Evolutionary conservation across 495 filamentous ascomycete genomes (phyloP), one percentile per base, ranked within the genome.

Genomic region (Penicillium herquei): DNA sequence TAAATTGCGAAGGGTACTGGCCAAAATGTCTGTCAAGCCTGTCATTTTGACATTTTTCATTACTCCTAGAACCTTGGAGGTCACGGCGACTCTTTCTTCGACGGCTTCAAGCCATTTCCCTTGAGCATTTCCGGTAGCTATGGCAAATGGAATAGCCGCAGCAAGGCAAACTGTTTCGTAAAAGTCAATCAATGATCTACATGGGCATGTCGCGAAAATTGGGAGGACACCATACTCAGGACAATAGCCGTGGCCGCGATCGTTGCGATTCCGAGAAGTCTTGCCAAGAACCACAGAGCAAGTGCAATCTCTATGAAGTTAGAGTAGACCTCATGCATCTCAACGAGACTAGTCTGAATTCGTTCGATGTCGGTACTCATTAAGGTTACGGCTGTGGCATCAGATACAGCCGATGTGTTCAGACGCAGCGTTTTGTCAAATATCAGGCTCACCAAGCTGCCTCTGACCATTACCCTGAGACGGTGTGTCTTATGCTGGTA

Each of bases 11-110:
- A 68, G 54, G 80, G 68, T 73, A 14, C 62, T 18, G 2, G 65
- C 63, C 2, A 84, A 55, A 3, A 42, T 48, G 0, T 70, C 57
- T n/a, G 76, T 74, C 6, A 86, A 58, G 3, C 83, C 85, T 7
- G 78, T 71, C 77, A 84, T 83, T 55, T 86, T 87, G 44, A 85
- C 64, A 34, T 73, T 74, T 57, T 85, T 85, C 63, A 85, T 81
- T 0, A 78, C 74, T 7, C 74, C 64, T 8, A 87, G 67, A 54
- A 79, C 73, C 3, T 72, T 65, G 5, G 73, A 74, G 5, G 79
- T 84, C 18, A 73, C 70, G 13, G 76, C 65, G 34, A 87, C 78
- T 6, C 81, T 77, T 48, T 70, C 67, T 56, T 84, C 75, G 0
- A 82, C 81, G 14, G 79, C 77, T 16, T 66, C 62, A 30, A 81